Base-by-base conservation (phyloP, 2,329 filamentous ascomycete genomes). In the Calonectria crousiana region DNA sequence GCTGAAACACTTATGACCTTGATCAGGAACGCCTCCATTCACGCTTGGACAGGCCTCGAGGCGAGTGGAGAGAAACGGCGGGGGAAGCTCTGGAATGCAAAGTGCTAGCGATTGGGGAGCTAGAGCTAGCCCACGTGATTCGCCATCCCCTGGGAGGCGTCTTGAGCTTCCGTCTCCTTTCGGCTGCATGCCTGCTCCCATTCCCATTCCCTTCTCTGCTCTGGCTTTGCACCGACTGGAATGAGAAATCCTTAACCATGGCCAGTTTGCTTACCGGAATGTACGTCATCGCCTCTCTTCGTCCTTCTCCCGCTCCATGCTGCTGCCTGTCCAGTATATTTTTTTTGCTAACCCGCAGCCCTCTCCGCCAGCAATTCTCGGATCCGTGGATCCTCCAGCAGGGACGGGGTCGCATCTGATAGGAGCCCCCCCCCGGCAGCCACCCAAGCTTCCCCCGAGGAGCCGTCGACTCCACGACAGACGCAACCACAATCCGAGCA, bases 321-420 rank as follows among this genome's bases (percentile, higher is more conserved):
- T 23, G 44, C n/a, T 6, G 9, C 10, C 11, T 18, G 44, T 23
- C 28, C 28, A 4, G 8, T 18, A 18, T 18, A 18, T 60, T 60
- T 32, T 32, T 32, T 18, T 16, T 38, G 56, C 56, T 60, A 60
- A 60, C 56, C 56, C n/a, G n/a, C 56, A 18, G 28, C 30, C 56
- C n/a, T 60, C 56, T 60, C 56, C 20, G n/a, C 20, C 32, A 60
- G 56, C 56, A 60, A 60, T 23, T 60, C 56, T 60, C 56, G 56
- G 32, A 60, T 60, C 56, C 56, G 56, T 60, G 56, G 56, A 60
- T 60, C 56, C 56, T 60, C 56, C 56, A 60, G 56, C 56, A 60
- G 56, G 56, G 56, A 60, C 56, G 56, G 56, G 56, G 56, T 60
- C 14, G 32, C 34, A 60, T 60, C 56, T 60, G 56, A 60, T 60